Percentiles rank a stretch among this genome's conserved stretches.
Conservation (phyloP, 1,284 basidiomycete species). For the Microbotryum lychnidis-dioicae region DNA sequence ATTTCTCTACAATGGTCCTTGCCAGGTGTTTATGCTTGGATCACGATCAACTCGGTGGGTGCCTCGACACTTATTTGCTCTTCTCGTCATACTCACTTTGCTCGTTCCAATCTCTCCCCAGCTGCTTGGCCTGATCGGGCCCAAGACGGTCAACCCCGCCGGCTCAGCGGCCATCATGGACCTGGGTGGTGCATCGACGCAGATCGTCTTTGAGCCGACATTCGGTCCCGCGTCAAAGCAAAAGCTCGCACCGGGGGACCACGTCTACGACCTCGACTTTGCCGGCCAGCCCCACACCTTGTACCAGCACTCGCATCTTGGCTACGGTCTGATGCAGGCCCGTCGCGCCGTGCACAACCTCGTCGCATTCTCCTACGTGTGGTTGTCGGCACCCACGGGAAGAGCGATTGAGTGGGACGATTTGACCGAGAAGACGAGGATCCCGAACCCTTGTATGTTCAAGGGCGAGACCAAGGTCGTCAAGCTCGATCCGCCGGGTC, state of each 20-base stretch:
- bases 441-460: slow-evolving; percentile 76
- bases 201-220: slow-evolving; percentile 91
- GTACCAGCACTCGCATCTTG: slow-evolving; percentile 93
- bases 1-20: background rate
- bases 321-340: slow-evolving; percentile 91
- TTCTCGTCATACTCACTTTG: background rate
- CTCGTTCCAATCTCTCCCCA: background rate
- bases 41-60: slow-evolving; percentile 78
- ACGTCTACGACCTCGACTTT: slow-evolving; percentile 81
- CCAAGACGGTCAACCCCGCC: slow-evolving; percentile 45
- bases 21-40: slow-evolving; percentile 81
- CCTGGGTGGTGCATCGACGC: slow-evolving; percentile 91
- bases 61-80: slow-evolving; percentile 5
- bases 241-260: slow-evolving; percentile 72
- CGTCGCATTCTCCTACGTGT: slow-evolving; percentile 72
- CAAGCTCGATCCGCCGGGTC: slow-evolving; percentile 57
- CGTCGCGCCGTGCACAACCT: slow-evolving; percentile 77
- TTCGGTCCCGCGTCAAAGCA: slow-evolving; percentile 48
- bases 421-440: slow-evolving; percentile 40
- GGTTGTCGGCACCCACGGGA: slow-evolving; percentile 35
- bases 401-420: slow-evolving; percentile 42
- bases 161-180: slow-evolving; percentile 86
- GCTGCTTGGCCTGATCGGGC: slow-evolving; percentile 63
- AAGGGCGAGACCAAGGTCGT: slow-evolving; percentile 58
- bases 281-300: slow-evolving; percentile 61